Evolutionary conservation across 73 alveolate genomes (phyloP).

Genomic region (Effrenium voratum): DNA sequence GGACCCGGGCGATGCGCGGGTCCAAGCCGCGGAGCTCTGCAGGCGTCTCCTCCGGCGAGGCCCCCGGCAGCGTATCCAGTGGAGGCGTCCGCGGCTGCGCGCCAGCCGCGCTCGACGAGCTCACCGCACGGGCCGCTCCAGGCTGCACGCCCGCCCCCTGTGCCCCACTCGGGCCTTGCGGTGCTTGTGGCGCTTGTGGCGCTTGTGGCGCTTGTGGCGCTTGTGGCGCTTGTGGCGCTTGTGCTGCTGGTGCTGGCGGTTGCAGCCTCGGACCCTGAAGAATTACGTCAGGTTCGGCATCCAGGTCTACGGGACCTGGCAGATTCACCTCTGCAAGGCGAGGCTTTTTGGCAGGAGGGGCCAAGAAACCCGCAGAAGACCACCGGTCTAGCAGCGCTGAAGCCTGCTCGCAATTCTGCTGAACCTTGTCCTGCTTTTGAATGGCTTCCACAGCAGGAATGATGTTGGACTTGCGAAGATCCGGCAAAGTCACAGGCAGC

Average conservation of each 20-base stretch:
- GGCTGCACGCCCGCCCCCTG: neutral
- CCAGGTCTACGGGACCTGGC: neutral
- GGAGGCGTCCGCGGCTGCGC: slow-evolving; percentile 79
- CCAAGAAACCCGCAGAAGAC: slow-evolving; percentile 35
- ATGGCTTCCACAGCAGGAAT: slow-evolving; percentile 3
- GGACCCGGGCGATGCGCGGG: slow-evolving; percentile 32
- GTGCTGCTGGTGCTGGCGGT: neutral
- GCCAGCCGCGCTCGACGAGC: neutral
- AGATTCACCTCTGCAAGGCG: neutral
- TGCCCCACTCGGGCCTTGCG: neutral
- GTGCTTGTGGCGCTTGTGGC: neutral
- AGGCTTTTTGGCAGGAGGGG: neutral
- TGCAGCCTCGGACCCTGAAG: too few species aligned
- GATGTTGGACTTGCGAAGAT: slow-evolving; percentile 25
- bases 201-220: neutral
- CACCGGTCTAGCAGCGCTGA: slow-evolving; percentile 47
- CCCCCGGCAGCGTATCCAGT: slow-evolving; percentile 45
- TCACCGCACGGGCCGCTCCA: neutral
- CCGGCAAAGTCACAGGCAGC: slow-evolving; percentile 12
- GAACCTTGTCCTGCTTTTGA: neutral
- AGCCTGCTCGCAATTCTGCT: neutral
- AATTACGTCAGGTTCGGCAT: neutral
- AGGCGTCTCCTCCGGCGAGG: slow-evolving; percentile 31
- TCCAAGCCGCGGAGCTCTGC: slow-evolving; percentile 3
- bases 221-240: neutral